Conservation (phyloP, 331 rosid genomes). For the Quercus tomentella region DNA sequence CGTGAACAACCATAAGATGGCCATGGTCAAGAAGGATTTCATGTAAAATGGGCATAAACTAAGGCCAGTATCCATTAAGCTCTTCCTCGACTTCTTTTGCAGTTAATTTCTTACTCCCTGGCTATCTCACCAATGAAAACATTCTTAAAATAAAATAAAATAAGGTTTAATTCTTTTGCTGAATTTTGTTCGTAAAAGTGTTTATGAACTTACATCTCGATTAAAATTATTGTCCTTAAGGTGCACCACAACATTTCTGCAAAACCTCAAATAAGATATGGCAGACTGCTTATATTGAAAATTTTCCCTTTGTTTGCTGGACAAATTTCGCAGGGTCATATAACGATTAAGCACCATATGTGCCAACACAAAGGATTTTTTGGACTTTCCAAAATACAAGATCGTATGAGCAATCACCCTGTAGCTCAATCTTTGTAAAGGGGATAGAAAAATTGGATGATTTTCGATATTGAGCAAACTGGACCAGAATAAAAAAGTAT, state of each 20-base stretch:
- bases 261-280: not conserved
- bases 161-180: not conserved
- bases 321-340: not conserved
- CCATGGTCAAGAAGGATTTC: not conserved
- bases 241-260: not conserved
- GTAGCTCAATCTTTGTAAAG: not conserved
- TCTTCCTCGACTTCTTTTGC: not conserved
- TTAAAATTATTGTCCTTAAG: not conserved
- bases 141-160: not conserved
- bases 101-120: not conserved
- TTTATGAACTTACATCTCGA: not conserved
- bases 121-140: not conserved
- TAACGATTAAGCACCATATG: not conserved
- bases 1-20: not conserved
- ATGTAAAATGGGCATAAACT: not conserved
- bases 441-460: not conserved
- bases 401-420: not conserved
- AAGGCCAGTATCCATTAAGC: not conserved
- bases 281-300: not conserved
- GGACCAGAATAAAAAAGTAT: not conserved
- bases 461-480: not conserved
- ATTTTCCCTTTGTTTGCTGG: not conserved
- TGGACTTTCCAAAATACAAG: not conserved
- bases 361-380: not conserved
- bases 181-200: too few species aligned